These are phyloP conservation scores for Backusella liffmaniae DNA, from an alignment of 192 early-diverging fungal genomes.

Conservation along the genomic window DNA sequence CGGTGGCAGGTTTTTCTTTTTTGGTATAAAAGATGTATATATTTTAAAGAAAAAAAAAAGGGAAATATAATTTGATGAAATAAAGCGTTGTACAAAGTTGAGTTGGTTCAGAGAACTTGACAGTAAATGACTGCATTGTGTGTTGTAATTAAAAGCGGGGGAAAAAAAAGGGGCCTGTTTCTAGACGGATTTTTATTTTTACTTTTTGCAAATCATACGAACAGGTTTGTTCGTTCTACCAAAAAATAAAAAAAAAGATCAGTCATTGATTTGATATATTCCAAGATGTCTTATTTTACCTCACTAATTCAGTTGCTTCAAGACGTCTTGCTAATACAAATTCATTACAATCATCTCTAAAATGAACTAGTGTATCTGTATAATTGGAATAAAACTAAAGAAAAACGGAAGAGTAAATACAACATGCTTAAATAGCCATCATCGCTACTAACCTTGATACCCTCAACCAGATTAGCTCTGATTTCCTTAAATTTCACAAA, in stretches of 20 bases:
- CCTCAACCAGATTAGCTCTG: constrained; percentile 74
- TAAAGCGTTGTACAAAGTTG: neutral
- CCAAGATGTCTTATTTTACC: constrained; percentile 1
- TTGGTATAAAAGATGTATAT: neutral
- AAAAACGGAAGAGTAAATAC: neutral
- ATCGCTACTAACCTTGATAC: constrained; percentile 54
- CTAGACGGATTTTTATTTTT: neutral
- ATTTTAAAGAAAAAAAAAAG: neutral
- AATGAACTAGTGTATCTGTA: constrained; percentile 32
- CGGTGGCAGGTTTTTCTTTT: neutral
- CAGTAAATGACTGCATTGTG: neutral
- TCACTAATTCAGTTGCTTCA: constrained; percentile 33
- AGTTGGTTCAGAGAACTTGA: neutral
- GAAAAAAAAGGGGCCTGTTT: neutral
- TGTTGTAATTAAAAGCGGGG: neutral
- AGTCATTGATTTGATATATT: neutral
- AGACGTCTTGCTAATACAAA: constrained; percentile 32
- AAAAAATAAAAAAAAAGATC: neutral
- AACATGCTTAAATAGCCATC: neutral
- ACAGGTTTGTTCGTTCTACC: neutral
- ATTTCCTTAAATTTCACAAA: constrained; percentile 77
- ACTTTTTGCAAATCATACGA: constrained; percentile 12
- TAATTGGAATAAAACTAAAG: constrained; percentile 38
- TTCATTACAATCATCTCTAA: constrained; percentile 31
- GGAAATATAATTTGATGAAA: neutral